Base-by-base conservation (phyloP, 306 rosid species). In the Cicer arietinum region DNA sequence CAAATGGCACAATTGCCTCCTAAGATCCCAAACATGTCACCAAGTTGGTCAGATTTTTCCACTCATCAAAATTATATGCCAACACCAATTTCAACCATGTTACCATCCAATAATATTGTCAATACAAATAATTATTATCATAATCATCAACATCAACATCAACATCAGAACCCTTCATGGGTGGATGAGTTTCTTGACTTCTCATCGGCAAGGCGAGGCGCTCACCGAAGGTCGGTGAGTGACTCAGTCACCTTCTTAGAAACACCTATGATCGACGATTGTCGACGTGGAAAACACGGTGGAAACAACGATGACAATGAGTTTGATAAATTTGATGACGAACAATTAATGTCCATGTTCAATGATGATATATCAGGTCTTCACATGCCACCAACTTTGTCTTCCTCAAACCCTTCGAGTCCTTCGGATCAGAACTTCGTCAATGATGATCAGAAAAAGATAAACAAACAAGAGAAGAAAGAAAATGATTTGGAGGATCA, bases 1-100 rank as follows among this genome's bases (percentile, higher is more conserved):
- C 5, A 70, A 76, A 93, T 94, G 99, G 97, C 97, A 14, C 97
- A 94, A 59, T 88, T 94, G 37, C 99, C 99, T 52, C 99, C 99
- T 0, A 94, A 94, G 82, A 80, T 90, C 80, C 99, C 99, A 46
- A 92, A 81, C 83, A 77, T 89, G 84, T 42, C 89, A 18, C 83
- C 88, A 20, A 85, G 79, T 79, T 94, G 97, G 99, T 82, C 90
- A 13, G 99, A 86, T 18, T 86, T 83, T 2, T 61, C 88, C 6
- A 20, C 76, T 1, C 76, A 74, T 3, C 85, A 78, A 7, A 81
- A 56, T 39, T 7, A 12, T 69, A 75, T 54, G 11, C 37, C 51
- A 65, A 68, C 25, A 42, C 13, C 42, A 6, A 7, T 18, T 10
- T 77, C 11, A 13, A 18, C 74, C 37, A 30, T 30, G 37, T 30